Conservation (phyloP, 208 protist species). For the Acanthamoeba lenticulata region DNA sequence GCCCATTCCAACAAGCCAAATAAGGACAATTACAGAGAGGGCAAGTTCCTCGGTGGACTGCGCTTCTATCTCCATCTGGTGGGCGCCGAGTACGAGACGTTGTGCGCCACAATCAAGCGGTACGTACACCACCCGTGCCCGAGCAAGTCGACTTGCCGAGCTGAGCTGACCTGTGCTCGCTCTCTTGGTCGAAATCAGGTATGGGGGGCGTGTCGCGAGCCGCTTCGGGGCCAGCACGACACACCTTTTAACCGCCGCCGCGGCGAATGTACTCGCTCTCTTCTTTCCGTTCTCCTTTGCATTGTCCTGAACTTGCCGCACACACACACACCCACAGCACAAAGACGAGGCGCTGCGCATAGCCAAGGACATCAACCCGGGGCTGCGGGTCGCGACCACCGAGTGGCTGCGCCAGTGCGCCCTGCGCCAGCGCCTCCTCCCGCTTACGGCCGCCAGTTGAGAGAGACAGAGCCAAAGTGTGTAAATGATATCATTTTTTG, state of each 20-base stretch:
- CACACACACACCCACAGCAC: background rate
- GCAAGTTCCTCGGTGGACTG: background rate
- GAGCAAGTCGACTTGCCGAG: too few species aligned
- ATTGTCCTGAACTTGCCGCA: background rate
- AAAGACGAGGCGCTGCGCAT: background rate
- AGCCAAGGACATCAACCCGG: background rate
- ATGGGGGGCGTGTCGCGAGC: background rate
- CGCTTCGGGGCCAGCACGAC: background rate
- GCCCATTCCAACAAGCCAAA: too few species aligned
- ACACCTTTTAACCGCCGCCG: background rate
- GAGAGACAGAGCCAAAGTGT: too few species aligned
- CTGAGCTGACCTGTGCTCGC: background rate
- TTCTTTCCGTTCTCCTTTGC: too few species aligned
- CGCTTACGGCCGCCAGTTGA: background rate
- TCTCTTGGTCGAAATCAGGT: background rate
- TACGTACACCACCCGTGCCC: background rate
- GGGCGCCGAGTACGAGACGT: background rate
- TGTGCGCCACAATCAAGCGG: conserved; percentile 2
- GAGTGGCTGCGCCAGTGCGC: background rate
- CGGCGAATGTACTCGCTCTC: background rate
- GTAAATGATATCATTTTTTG: too few species aligned
- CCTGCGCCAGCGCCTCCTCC: background rate
- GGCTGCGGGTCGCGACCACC: background rate
- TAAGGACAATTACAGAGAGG: too few species aligned
- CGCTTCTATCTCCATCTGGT: background rate